phyloP scores from a whole-genome alignment of 2,329 filamentous ascomycete genomes.

The Elsinoe batatas region DNA sequence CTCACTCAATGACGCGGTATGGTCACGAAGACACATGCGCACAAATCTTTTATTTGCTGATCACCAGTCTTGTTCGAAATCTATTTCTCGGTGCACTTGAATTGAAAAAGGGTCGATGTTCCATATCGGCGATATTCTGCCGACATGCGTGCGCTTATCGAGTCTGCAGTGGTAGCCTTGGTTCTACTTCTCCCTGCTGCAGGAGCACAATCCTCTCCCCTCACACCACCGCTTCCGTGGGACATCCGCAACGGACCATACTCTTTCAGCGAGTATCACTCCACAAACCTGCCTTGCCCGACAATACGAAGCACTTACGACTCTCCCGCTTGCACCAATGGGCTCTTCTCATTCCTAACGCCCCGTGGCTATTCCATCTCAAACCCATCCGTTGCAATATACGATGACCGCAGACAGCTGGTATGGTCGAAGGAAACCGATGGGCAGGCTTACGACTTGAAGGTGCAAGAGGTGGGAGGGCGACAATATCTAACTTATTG shows the following conservation, averaged over 20 bases:
- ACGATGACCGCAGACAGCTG: conserved; percentile 23
- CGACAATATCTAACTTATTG: conserved; percentile 31
- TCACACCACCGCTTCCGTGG: background rate
- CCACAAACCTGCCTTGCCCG: conserved; percentile 13
- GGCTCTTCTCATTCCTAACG: conserved; percentile 22
- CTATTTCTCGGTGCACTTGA: too few relatives aligned
- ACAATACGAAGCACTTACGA: conserved; percentile 7
- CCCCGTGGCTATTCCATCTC: conserved; percentile 24
- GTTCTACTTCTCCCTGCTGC: too few relatives aligned
- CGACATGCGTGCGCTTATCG: too few relatives aligned
- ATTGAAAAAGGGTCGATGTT: too few relatives aligned
- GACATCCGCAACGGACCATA: background rate
- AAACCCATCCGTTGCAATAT: conserved; percentile 26
- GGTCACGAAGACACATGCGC: too few relatives aligned
- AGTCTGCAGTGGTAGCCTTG: too few relatives aligned
- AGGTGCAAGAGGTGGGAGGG: conserved; percentile 27
- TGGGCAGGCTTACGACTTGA: conserved; percentile 28
- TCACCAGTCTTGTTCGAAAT: too few relatives aligned
- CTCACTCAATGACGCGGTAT: too few relatives aligned
- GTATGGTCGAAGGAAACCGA: conserved; percentile 25
- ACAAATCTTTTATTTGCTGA: too few relatives aligned
- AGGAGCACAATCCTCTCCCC: too few relatives aligned
- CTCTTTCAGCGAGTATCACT: conserved; percentile 13
- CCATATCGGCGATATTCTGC: too few relatives aligned
- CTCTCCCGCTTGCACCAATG: conserved; percentile 12